A percentile compares a stretch with the other conserved stretches of the same genome.
phyloP scores from a whole-genome alignment of 495 filamentous ascomycete species.

The Aspergillus cavernicola region DNA sequence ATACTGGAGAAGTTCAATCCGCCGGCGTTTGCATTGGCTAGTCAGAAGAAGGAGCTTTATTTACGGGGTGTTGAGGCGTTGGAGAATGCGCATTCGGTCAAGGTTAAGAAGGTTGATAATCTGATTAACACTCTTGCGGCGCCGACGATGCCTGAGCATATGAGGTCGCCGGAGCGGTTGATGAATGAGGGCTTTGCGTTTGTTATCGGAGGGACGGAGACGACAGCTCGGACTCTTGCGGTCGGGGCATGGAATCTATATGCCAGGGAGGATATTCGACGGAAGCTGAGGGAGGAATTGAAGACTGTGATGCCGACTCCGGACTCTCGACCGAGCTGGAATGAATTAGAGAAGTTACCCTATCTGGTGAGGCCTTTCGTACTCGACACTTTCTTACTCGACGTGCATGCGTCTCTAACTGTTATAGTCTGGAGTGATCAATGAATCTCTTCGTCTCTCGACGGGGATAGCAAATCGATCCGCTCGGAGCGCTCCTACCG shows the following conservation, averaged over 20 bases:
- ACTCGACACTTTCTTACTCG: not conserved
- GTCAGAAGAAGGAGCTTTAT: constrained; percentile 15
- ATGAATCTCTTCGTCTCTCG: constrained; percentile 41
- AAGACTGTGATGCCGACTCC: constrained; percentile 3
- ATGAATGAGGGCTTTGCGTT: constrained; percentile 35
- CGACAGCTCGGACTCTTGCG: constrained; percentile 28
- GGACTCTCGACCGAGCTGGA: not conserved
- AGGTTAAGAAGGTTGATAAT: not conserved
- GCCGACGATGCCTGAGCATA: constrained; percentile 17
- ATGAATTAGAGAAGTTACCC: constrained; percentile 12
- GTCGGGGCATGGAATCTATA: constrained; percentile 27
- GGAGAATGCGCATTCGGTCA: not conserved
- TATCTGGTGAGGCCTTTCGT: constrained; percentile 15
- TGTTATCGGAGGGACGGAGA: constrained; percentile 34
- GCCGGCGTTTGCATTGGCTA: constrained; percentile 8
- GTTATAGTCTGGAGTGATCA: constrained; percentile 31
- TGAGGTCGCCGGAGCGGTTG: constrained; percentile 23
- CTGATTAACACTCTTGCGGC: not conserved
- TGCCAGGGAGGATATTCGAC: constrained; percentile 13
- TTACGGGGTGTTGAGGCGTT: constrained; percentile 1
- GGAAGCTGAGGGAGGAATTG: constrained; percentile 29
- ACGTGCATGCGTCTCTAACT: not conserved
- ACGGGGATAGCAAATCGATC: constrained; percentile 30
- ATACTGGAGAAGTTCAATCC: constrained; percentile 12
- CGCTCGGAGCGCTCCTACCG: constrained; percentile 29